Base-by-base conservation (phyloP, 345 rosid species). In the Microcos paniculata region DNA sequence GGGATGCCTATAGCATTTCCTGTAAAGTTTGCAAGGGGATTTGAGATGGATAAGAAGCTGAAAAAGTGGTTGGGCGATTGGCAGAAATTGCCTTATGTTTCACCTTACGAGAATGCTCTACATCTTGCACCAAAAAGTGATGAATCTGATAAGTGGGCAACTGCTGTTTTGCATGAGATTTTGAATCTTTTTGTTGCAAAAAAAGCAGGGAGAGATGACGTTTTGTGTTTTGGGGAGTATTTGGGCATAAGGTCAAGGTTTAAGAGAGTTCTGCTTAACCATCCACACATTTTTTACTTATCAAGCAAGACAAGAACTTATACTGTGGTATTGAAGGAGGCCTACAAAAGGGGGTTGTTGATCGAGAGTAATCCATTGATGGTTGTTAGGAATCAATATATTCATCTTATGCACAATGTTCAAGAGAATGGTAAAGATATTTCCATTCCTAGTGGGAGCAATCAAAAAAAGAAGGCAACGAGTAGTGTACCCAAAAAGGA, bases 81-180 rank as follows among this genome's bases (percentile, higher is more conserved):
- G 99, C 97, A 93, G 82, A 96, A 88, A 81, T 70, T 96, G 80
- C 95, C 96, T 7, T 93, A 90, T 62, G 52, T 92, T 68, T 90
- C 99, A 57, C 97, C 99, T 1, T 93, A 92, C 72, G 91, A 90
- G 73, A 85, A 90, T 63, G 89, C 86, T 10, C 72, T 71, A 62
- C 89, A 90, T 80, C 76, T 95, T 46, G 78, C 87, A 6, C 85
- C 90, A 1, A 85, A 79, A 0, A 87, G 88, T 10, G 90, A 91
- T 58, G 97, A 93, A 81, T 89, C 94, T 7, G 99, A 93, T 57
- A 90, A 88, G 80, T 96, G 96, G 96, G 85, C 82, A 0, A 91
- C 81, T 56, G 88, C 89, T 3, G 83, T 96, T 42, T 81, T 93
- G 82, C 98, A 93, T 28, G 98, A 96, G 77, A 49, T 93, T n/a